Evolutionary conservation across 345 rosid genomes (phyloP).

Genomic region (Hibiscus tridactylites): DNA sequence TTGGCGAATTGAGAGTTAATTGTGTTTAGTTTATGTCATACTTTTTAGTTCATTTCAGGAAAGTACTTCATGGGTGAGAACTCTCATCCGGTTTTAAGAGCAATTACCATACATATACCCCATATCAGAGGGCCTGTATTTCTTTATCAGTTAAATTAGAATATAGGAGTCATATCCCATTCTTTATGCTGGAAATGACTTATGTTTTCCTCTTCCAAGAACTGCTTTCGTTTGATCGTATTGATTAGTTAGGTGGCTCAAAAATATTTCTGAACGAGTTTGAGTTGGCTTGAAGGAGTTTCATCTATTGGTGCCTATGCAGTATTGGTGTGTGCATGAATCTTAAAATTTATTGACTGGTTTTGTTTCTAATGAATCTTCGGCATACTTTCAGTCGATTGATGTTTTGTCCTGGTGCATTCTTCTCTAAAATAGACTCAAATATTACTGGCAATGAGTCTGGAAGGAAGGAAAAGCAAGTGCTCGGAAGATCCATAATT

Average conservation of each 20-base stretch:
- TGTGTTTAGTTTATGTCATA: neutral
- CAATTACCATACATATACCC: neutral
- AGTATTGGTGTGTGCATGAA: neutral
- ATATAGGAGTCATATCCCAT: neutral
- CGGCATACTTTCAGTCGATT: neutral
- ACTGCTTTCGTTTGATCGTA: neutral
- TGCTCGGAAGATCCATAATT: neutral
- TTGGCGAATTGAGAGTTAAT: constrained; percentile 29
- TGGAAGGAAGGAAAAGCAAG: neutral
- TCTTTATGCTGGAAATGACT: constrained; percentile 1
- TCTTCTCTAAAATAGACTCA: neutral
- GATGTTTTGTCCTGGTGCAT: neutral
- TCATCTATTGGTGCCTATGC: neutral
- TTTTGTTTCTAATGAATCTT: neutral
- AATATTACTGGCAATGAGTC: neutral
- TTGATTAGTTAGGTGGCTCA: neutral
- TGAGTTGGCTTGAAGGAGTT: neutral
- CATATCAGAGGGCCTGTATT: neutral
- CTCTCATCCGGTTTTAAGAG: constrained; percentile 6
- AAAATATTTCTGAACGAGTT: neutral
- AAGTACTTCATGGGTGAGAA: constrained; percentile 7
- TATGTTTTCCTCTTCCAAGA: neutral
- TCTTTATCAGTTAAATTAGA: neutral
- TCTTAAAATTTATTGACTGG: neutral
- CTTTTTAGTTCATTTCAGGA: neutral